phyloP scores from a whole-genome alignment of 345 rosid species.

The Euphorbia lathyris region DNA sequence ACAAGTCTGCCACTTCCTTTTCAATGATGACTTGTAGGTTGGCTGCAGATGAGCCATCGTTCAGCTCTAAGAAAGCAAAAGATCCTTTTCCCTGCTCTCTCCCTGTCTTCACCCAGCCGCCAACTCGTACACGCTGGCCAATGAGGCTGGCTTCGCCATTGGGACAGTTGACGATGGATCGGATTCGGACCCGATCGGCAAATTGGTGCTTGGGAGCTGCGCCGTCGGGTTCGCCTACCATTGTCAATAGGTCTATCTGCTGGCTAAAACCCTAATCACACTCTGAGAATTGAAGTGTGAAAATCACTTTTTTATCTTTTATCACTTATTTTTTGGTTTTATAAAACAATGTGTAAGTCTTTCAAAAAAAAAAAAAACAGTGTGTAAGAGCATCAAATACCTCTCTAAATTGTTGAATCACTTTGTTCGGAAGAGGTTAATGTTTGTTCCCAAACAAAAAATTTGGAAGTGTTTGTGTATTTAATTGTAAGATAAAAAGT shows the following conservation, averaged over 20 bases:
- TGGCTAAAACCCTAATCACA: neutral
- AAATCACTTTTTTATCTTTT: too few species aligned
- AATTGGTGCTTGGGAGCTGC: slow-evolving; percentile 40
- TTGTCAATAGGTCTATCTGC: slow-evolving; percentile 13
- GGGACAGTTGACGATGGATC: slow-evolving; percentile 52
- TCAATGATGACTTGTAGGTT: slow-evolving; percentile 87
- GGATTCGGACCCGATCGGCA: slow-evolving; percentile 61
- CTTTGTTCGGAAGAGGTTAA: too few species aligned
- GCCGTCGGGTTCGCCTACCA: slow-evolving; percentile 28
- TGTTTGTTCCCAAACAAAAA: too few species aligned
- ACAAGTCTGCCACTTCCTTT: slow-evolving; percentile 53
- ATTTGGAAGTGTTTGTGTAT: too few species aligned
- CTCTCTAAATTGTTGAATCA: too few species aligned
- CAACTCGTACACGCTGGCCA: slow-evolving; percentile 62
- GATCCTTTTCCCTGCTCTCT: slow-evolving; percentile 84
- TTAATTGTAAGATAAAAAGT: too few species aligned
- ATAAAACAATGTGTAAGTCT: too few species aligned
- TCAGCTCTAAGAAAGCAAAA: slow-evolving; percentile 82
- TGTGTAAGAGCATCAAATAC: too few species aligned
- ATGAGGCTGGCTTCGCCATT: slow-evolving; percentile 84
- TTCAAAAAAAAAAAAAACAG: too few species aligned
- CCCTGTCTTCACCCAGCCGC: slow-evolving; percentile 94
- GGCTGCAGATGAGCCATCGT: slow-evolving; percentile 85
- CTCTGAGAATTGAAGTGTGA: too few species aligned
- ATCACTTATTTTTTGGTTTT: too few species aligned